Base-by-base conservation (phyloP, 1,284 basidiomycete species). In the Cronartium quercuum region DNA sequence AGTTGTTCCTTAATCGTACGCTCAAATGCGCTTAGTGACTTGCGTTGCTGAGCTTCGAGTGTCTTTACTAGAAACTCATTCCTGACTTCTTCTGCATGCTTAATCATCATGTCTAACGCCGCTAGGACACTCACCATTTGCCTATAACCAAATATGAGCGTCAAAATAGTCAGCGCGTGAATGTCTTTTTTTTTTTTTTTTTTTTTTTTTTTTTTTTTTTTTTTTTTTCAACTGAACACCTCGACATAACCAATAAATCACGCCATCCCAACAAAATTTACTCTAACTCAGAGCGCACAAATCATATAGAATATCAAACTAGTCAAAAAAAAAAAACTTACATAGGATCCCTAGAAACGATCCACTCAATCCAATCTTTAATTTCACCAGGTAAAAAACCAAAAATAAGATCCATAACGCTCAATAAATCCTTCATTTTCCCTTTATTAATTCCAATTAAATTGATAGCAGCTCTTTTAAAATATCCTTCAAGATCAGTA, bases 371-470 rank as follows among this genome's bases (percentile, higher is more conserved):
- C 90, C 92, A 97, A 7, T 85, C 82, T 82, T 92, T 92, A 76
- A 96, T 78, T 80, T 96, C 93, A 1, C 85, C 84, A 3, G 90
- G 89, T 21, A 98, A 83, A 83, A 95, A 98, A 7, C 93, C 92
- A 82, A 98, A 98, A 76, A 98, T 93, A 64, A 96, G 84, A 78
- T 98, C 94, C 89, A 98, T 88, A 21, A 92, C 92, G 6, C 88
- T 88, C 34, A 91, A 87, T 35, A 93, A 86, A 10, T 96, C 86
- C 82, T 94, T 94, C 75, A 86, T 81, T 24, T 92, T 92, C 37
- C 78, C 78, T 9, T 77, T 78, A 15, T 86, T 85, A 62, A 86
- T 85, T 13, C 44, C 40, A 6, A 69, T 73, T 38, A 77, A 55
- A 58, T 76, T 75, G n/a, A 90, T 85, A 9, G 90, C 86, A 2